Base-by-base conservation (phyloP, 2,329 filamentous ascomycete species). In the Dactylella cylindrospora region DNA sequence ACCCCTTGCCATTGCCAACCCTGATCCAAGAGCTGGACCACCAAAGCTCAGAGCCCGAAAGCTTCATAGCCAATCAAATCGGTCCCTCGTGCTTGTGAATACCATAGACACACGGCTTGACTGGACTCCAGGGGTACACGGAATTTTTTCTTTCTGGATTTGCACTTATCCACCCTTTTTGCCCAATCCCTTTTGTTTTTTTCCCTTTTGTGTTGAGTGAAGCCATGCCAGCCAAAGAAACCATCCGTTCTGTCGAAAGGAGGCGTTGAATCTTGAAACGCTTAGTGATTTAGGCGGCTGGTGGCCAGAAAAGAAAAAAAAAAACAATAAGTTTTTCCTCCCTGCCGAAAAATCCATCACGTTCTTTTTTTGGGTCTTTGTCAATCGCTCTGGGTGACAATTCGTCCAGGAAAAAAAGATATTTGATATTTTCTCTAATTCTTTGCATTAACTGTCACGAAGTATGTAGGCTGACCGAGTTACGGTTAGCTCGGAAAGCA, bases 191-290 rank as follows among this genome's bases (percentile, higher is more conserved):
- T n/a, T n/a, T n/a, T n/a, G n/a, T n/a, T n/a, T n/a, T n/a, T n/a
- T n/a, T n/a, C n/a, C n/a, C n/a, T 51, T 39, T 26, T 44, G 49
- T 43, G 49, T 52, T 52, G 49, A 44, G 29, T 25, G 36, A 49
- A 39, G 44, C 28, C 33, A 45, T 54, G 45, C 50, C 35, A 32
- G 49, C 39, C 39, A 39, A 33, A 45, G 41, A 32, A 38, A 13
- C 49, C 35, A 15, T 20, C 33, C 25, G 13, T 41, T 49, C 36
- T 43, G 39, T 54, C 23, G 15, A 38, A 41, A 62, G 57, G 57
- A 62, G 57, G 43, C 57, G 39, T 53, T 25, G 39, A 62, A n/a
- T 36, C 41, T 49, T 62, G 57, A 62, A 62, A 62, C 57, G 35
- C 31, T 19, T 32, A 47, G n/a, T 49, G 57, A 47, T 44, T 53